Percentiles rank a stretch among this genome's conserved stretches.
These are phyloP conservation scores for Diaporthe citrichinensis DNA, from an alignment of 2,329 filamentous ascomycete species.

Conservation along the genomic window DNA sequence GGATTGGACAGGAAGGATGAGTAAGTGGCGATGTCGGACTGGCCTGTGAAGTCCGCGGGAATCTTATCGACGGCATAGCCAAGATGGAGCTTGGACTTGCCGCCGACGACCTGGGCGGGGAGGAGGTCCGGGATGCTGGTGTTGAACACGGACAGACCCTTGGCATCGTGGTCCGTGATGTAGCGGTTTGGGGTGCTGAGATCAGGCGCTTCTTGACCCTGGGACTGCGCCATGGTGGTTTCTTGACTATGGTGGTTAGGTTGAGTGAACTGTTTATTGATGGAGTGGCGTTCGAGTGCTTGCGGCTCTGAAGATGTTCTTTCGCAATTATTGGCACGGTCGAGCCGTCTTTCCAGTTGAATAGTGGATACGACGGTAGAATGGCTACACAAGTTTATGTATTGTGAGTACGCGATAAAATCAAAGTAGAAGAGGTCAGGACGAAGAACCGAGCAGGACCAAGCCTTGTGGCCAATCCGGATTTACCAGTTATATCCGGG, in stretches of 20 bases:
- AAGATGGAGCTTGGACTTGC: constrained; percentile 32
- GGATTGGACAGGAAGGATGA: neutral
- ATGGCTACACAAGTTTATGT: no score
- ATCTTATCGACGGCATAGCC: constrained; percentile 10
- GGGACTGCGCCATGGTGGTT: constrained; percentile 15
- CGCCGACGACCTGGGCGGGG: constrained; percentile 34
- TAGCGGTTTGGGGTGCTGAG: constrained; percentile 34
- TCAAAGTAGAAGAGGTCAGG: neutral
- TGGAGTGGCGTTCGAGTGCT: neutral
- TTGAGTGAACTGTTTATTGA: no score
- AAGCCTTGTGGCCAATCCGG: neutral
- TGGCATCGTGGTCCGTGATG: constrained; percentile 44
- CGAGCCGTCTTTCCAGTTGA: neutral
- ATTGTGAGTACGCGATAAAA: neutral
- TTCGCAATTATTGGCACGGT: neutral
- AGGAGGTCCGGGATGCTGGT: constrained; percentile 36
- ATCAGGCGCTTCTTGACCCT: constrained; percentile 10
- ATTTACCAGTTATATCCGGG: neutral
- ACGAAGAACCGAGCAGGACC: neutral
- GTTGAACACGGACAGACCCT: constrained; percentile 41
- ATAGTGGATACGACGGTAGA: neutral
- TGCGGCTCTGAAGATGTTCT: neutral
- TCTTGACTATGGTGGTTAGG: neutral
- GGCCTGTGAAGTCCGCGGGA: constrained; percentile 27
- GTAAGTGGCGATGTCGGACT: constrained; percentile 40